Conservation (phyloP, 2,329 filamentous ascomycete genomes). For the Periconia sp. region DNA sequence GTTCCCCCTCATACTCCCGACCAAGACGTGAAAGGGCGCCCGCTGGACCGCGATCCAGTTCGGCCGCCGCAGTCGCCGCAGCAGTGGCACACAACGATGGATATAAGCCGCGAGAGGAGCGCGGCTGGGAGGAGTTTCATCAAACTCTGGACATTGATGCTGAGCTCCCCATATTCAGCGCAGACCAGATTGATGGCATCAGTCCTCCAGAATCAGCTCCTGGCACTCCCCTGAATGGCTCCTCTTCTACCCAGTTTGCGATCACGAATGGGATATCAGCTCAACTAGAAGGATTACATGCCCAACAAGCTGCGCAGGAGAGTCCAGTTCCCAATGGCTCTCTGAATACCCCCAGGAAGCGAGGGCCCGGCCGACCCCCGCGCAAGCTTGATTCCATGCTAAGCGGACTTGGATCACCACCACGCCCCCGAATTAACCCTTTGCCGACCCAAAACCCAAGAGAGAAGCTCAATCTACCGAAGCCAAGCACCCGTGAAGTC, state of each 20-base stretch:
- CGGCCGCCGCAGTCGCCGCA: slow-evolving; percentile 84
- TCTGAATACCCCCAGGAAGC: slow-evolving; percentile 52
- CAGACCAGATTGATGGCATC: slow-evolving; percentile 82
- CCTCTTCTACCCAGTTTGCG: slow-evolving; percentile 31
- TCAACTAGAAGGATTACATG: slow-evolving; percentile 37
- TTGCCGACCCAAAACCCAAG: slow-evolving; percentile 78
- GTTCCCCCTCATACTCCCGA: slow-evolving; percentile 48
- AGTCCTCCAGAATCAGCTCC: slow-evolving; percentile 51
- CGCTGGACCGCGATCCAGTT: slow-evolving; percentile 72
- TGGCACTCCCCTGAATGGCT: slow-evolving; percentile 42
- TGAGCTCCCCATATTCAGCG: slow-evolving; percentile 74
- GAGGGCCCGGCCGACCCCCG: slow-evolving; percentile 66
- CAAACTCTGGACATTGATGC: slow-evolving; percentile 89
- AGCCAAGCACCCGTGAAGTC: slow-evolving; percentile 73
- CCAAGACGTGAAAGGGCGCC: slow-evolving; percentile 43
- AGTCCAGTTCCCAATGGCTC: slow-evolving; percentile 23
- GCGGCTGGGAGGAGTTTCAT: slow-evolving; percentile 97
- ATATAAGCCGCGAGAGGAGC: slow-evolving; percentile 95
- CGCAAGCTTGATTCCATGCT: slow-evolving; percentile 64
- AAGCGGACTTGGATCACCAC: slow-evolving; percentile 60
- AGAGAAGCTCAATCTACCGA: slow-evolving; percentile 75
- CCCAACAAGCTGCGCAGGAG: slow-evolving; percentile 32
- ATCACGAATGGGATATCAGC: slow-evolving; percentile 38
- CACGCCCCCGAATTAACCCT: slow-evolving; percentile 69
- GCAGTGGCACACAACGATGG: slow-evolving; percentile 89